Evolutionary conservation across 2,329 filamentous ascomycete species (phyloP).

Genomic region (Sphaerulina musiva): DNA sequence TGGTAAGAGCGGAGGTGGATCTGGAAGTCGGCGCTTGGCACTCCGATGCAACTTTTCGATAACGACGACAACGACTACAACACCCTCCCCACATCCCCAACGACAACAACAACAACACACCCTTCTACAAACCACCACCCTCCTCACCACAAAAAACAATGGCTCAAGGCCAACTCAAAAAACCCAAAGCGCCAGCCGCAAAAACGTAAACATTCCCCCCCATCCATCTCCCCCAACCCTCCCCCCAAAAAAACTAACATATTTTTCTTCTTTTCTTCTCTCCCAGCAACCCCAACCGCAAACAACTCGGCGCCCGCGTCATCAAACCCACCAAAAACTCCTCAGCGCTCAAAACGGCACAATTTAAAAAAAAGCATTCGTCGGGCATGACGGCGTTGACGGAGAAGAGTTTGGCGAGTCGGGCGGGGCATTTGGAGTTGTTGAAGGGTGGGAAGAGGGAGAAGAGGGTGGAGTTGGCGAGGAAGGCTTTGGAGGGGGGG

Average conservation of each 20-base stretch:
- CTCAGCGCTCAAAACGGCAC: constrained; percentile 51
- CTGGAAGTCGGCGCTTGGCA: no score
- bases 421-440: constrained; percentile 64
- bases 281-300: constrained; percentile 26
- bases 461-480: constrained; percentile 29
- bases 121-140: neutral
- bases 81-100: no score
- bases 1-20: no score
- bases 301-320: constrained; percentile 47
- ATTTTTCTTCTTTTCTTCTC: neutral
- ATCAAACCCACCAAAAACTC: constrained; percentile 61
- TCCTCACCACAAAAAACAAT: constrained; percentile 12
- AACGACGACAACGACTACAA: no score
- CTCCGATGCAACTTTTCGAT: no score
- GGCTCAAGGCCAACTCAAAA: constrained; percentile 30
- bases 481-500: constrained; percentile 9
- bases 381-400: constrained; percentile 58
- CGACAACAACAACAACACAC: neutral
- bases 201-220: constrained; percentile 18
- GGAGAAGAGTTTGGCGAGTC: constrained; percentile 59
- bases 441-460: constrained; percentile 61
- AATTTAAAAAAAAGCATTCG: constrained; percentile 61
- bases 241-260: neutral
- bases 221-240: neutral
- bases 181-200: constrained; percentile 25